Base-by-base conservation (phyloP, 768 basidiomycete genomes). In the Polyporus arcularius region DNA sequence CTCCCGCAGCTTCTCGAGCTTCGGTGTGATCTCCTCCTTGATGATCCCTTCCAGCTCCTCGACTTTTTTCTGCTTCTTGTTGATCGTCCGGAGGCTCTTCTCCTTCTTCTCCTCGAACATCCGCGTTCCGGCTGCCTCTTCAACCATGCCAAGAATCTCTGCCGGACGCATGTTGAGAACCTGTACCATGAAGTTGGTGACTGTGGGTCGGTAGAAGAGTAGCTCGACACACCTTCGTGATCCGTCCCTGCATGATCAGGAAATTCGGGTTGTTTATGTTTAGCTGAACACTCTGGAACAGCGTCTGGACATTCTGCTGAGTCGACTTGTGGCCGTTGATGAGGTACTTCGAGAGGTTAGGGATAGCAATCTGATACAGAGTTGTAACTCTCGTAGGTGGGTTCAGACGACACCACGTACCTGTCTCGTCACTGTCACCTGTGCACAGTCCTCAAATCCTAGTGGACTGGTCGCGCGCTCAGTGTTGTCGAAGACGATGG, bases 231-330 rank as follows among this genome's bases (percentile, higher is more conserved):
- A 91, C 96, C 79, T 98, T 99, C 11, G 97, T 99, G 72, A 99
- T 99, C 52, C 96, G 92, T 31, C 97, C 96, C 75, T 99, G 97
- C 96, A 98, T 98, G 73, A 98, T 98, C 60, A 99, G 82, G 78
- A 98, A 98, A 73, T 98, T 98, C 46, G 97, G 97, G 74, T 98
- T 98, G 77, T 98, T 99, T 82, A 99, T 98, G 72, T 98, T 98
- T 65, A 99, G 85, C 73, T 97, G 95, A 0, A 99, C 96, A 42
- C 92, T 89, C 71, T 98, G 97, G 70, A 99, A 98, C 14, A 98
- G 80, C 31, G 87, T 90, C 69, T 97, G 97, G 0, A 99, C 84
- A 1, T 79, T 80, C 55, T 90, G 85, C 65, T 97, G 94, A 4
- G 86, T 85, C 3, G 94, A 81, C 68, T 96, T 97, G 79, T 98